Evolutionary conservation across 2,329 filamentous ascomycete species (phyloP).

Genomic region (Ceratocystis harringtonii): DNA sequence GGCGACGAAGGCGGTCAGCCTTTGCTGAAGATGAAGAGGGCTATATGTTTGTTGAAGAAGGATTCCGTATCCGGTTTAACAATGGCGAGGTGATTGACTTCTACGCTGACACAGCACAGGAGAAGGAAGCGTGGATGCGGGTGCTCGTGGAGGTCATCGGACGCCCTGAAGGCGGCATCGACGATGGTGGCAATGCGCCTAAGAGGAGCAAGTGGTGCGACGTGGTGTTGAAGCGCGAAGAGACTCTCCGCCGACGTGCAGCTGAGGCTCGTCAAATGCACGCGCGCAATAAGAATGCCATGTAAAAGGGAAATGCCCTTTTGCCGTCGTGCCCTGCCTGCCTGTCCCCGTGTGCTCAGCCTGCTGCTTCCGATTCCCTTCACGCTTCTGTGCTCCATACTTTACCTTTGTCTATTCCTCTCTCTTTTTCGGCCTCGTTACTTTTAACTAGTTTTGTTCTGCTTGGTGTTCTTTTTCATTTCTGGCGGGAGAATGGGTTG

Average conservation of each 20-base stretch:
- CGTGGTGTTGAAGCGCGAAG: constrained; percentile 48
- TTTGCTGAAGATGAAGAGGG: constrained; percentile 98
- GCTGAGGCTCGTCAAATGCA: constrained; percentile 35
- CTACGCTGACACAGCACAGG: constrained; percentile 74
- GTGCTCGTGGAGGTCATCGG: constrained; percentile 59
- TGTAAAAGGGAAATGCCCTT: constrained; percentile 24
- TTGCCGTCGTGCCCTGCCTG: not conserved
- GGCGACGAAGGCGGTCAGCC: constrained; percentile 75
- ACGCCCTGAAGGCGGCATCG: constrained; percentile 33
- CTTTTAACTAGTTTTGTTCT: not conserved
- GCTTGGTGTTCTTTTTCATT: constrained; percentile 2
- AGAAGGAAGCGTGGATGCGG: constrained; percentile 93
- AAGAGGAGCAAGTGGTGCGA: constrained; percentile 51
- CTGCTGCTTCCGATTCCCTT: not conserved
- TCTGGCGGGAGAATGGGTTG: not conserved
- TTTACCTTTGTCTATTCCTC: constrained; percentile 8
- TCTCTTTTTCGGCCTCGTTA: not conserved
- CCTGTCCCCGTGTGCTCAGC: not conserved
- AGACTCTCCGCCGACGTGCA: constrained; percentile 39
- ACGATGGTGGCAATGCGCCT: constrained; percentile 31
- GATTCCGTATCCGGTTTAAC: constrained; percentile 95
- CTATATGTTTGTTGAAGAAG: constrained; percentile 99
- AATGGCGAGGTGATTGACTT: constrained; percentile 98
- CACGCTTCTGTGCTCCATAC: not conserved
- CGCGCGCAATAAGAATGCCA: constrained; percentile 43